phyloP scores from a whole-genome alignment of 164 flowering plant genomes.

The Vitis vinifera region ASM3070453v1 NC_081817.1:10467501-10468000 shows the following conservation, averaged over 20 bases:
- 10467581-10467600: too few relatives aligned
- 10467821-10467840: constrained; percentile 10
- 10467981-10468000: constrained; percentile 91
- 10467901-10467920: constrained; percentile 69
- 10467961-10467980: constrained; percentile 85
- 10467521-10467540: too few relatives aligned
- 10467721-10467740: not conserved
- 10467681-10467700: not conserved
- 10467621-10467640: too few relatives aligned
- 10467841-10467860: not conserved
- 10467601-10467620: too few relatives aligned
- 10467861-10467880: not conserved
- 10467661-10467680: not conserved
- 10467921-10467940: constrained; percentile 81
- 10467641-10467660: too few relatives aligned
- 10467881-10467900: constrained; percentile 7
- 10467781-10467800: constrained; percentile 66
- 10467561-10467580: too few relatives aligned
- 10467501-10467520: too few relatives aligned
- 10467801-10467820: constrained; percentile 87
- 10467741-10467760: constrained; percentile 68
- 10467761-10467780: constrained; percentile 66
- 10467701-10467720: not conserved
- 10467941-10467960: constrained; percentile 80
- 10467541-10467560: too few relatives aligned